A percentile compares a stretch with the other conserved stretches of the same genome.
Conservation (phyloP, 805 yeast genomes). For the Yarrowia deformans region DNA sequence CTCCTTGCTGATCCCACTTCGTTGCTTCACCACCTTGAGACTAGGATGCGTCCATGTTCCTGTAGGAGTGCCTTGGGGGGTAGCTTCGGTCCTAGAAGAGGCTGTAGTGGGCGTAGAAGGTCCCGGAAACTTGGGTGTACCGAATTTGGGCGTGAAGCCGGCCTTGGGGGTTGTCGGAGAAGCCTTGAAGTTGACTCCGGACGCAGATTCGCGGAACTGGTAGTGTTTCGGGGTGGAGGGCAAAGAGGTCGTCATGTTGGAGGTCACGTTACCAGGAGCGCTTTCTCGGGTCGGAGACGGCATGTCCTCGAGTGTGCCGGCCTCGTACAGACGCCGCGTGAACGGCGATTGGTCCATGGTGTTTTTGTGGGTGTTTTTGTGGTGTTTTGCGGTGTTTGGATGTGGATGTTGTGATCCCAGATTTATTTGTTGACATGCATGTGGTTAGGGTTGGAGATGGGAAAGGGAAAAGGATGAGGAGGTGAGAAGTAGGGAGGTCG, state of each 20-base stretch:
- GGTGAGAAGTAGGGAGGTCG: background rate
- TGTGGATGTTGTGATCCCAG: background rate
- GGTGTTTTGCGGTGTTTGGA: background rate
- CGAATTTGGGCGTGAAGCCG: slow-evolving; percentile 15
- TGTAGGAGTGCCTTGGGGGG: slow-evolving; percentile 27
- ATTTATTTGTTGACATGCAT: slow-evolving; percentile 11
- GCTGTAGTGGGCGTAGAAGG: background rate
- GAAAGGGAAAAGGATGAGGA: background rate
- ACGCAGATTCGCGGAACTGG: slow-evolving; percentile 19
- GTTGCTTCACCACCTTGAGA: slow-evolving; percentile 16
- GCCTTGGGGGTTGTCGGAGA: slow-evolving; percentile 25
- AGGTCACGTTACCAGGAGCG: slow-evolving; percentile 10
- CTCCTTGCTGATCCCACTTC: slow-evolving; percentile 22
- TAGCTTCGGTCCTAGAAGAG: background rate
- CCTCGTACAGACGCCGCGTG: slow-evolving; percentile 22
- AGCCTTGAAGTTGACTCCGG: slow-evolving; percentile 36
- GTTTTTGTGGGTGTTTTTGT: too few species aligned
- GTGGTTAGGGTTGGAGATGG: slow-evolving; percentile 7
- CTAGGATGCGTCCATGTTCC: slow-evolving; percentile 28
- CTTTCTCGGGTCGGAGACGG: background rate
- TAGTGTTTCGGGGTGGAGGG: slow-evolving; percentile 31
- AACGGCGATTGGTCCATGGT: slow-evolving; percentile 31
- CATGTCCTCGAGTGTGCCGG: slow-evolving; percentile 21
- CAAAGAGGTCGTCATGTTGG: slow-evolving; percentile 10
- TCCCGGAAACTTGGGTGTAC: background rate